Conservation (phyloP, 805 yeast genomes). For the Lipomyces lipofer region DNA sequence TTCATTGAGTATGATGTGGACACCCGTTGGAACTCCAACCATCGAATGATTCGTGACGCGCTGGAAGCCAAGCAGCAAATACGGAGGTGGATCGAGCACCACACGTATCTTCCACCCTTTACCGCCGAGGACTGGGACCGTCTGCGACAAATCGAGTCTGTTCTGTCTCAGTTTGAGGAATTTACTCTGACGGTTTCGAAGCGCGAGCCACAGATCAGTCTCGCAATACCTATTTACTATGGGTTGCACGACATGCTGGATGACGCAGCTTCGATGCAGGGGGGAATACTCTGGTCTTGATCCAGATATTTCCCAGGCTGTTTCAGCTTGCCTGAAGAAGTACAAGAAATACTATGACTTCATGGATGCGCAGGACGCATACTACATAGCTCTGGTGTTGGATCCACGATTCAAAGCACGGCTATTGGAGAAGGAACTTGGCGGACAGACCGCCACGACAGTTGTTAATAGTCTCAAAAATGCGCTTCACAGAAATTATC, state of each 20-base stretch:
- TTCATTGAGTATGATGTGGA: constrained; percentile 4
- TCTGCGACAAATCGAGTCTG: neutral
- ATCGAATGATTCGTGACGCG: neutral
- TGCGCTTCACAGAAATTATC: neutral
- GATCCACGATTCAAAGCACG: constrained; percentile 2
- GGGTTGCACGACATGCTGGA: neutral
- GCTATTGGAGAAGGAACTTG: neutral
- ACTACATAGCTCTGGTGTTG: neutral
- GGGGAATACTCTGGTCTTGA: neutral
- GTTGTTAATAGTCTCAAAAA: neutral
- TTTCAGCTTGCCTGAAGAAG: constrained; percentile 6
- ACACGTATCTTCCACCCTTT: neutral
- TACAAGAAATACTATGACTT: constrained; percentile 1
- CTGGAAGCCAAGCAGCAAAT: constrained; percentile 3
- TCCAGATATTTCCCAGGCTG: constrained; percentile 1
- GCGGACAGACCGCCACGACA: neutral
- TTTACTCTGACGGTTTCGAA: neutral
- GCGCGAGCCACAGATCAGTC: neutral
- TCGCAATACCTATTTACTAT: neutral
- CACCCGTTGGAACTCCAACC: constrained; percentile 6
- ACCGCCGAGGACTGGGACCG: neutral
- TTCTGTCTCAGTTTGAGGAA: neutral
- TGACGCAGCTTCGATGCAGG: neutral
- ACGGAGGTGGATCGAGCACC: neutral
- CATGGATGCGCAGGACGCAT: neutral